phyloP scores from a whole-genome alignment of 2,329 filamentous ascomycete genomes.

The Aspergillus ochraceoroseus region DNA sequence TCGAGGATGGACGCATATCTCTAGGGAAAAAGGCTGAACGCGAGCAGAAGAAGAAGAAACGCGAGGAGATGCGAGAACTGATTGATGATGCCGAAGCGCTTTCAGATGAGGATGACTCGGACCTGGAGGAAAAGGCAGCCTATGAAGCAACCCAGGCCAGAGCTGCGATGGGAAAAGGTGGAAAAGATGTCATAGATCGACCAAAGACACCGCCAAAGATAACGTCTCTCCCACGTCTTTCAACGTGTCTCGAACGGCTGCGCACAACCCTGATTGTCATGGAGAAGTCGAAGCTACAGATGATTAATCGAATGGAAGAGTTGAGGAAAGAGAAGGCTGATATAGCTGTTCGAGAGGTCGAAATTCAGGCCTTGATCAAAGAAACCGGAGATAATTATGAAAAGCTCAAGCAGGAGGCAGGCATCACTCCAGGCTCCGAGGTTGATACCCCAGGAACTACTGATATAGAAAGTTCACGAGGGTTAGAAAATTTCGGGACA shows the following conservation, averaged over 20 bases:
- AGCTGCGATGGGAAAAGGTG: conserved; percentile 64
- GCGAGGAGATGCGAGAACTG: conserved; percentile 74
- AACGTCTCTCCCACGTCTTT: conserved; percentile 69
- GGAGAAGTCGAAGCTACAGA: conserved; percentile 58
- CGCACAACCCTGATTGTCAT: conserved; percentile 58
- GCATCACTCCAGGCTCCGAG: conserved; percentile 26
- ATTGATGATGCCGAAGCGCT: conserved; percentile 73
- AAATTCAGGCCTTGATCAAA: conserved; percentile 75
- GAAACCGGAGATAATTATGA: conserved; percentile 72
- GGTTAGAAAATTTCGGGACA: conserved; percentile 39
- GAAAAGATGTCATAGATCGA: conserved; percentile 33
- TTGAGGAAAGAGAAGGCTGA: conserved; percentile 64
- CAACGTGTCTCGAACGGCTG: conserved; percentile 61
- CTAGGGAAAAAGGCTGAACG: conserved; percentile 74
- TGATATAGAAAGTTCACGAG: conserved; percentile 32
- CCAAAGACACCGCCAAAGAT: conserved; percentile 65
- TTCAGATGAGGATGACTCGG: conserved; percentile 60
- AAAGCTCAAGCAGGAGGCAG: conserved; percentile 48
- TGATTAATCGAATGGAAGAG: conserved; percentile 60
- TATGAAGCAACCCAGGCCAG: conserved; percentile 84
- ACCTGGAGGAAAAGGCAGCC: conserved; percentile 62
- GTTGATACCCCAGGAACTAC: conserved; percentile 24
- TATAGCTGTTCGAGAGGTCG: conserved; percentile 64
- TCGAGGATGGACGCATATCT: conserved; percentile 75
- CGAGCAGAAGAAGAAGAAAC: conserved; percentile 60